Conservation (phyloP, 176 grass and related monocot genomes). For the Saccharum spontaneum region DNA sequence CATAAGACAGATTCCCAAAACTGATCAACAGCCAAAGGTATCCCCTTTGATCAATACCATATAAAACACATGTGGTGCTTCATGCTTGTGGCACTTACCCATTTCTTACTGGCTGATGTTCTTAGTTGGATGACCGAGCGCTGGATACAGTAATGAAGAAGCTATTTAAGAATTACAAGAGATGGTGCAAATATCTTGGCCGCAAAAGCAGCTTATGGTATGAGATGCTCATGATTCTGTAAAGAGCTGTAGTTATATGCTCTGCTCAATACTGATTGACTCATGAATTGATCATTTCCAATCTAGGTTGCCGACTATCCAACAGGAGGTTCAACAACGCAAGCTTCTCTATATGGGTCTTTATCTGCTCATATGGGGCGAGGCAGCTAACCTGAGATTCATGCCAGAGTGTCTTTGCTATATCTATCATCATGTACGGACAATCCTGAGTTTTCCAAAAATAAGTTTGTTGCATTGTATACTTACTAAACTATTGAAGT, state of each 20-base stretch:
- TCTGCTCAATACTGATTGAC: not conserved
- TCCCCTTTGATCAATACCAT: not conserved
- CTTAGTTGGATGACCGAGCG: constrained; percentile 72
- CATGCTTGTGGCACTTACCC: not conserved
- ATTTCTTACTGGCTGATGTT: constrained; percentile 8
- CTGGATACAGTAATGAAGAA: constrained; percentile 80
- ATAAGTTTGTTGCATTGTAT: constrained; percentile 17
- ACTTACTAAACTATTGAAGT: not conserved
- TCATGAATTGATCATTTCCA: constrained; percentile 17
- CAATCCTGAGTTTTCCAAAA: not conserved
- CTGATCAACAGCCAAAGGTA: constrained; percentile 88
- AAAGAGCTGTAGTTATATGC: constrained; percentile 1
- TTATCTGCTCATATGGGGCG: constrained; percentile 99
- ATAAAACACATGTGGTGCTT: not conserved
- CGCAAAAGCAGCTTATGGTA: constrained; percentile 92
- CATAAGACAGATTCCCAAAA: constrained; percentile 66
- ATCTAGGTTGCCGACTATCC: constrained; percentile 89
- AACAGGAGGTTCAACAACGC: constrained; percentile 94
- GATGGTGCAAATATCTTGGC: constrained; percentile 91
- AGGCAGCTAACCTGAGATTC: constrained; percentile 91
- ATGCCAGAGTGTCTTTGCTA: constrained; percentile 99
- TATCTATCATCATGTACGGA: constrained; percentile 96
- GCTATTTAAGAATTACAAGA: constrained; percentile 94
- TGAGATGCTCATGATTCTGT: constrained; percentile 10
- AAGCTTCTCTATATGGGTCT: constrained; percentile 97